A percentile compares a stretch with the other conserved stretches of the same genome.
phyloP scores from a whole-genome alignment of 805 yeast genomes.

The Candida alai region DNA sequence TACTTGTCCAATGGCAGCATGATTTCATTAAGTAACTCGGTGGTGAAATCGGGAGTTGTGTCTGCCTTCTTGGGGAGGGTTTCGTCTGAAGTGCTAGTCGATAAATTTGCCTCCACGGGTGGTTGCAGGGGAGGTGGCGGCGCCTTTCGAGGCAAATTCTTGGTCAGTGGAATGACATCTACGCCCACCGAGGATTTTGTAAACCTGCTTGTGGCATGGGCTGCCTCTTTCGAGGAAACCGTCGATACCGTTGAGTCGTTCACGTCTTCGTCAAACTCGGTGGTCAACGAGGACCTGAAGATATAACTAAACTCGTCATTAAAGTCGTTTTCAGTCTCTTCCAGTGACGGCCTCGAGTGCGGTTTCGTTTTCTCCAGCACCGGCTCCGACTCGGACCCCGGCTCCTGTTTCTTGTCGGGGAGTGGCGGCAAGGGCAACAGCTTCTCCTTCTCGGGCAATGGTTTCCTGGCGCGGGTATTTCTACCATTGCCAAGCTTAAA shows the following conservation, averaged over 20 bases:
- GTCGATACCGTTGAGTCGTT: background rate
- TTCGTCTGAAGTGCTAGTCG: too few relatives aligned
- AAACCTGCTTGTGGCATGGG: too few relatives aligned
- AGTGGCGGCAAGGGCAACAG: conserved; percentile 1
- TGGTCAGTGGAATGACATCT: too few relatives aligned
- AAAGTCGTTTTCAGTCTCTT: conserved; percentile 4
- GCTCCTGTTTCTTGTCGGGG: background rate
- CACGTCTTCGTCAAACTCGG: background rate
- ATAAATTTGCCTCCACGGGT: too few relatives aligned
- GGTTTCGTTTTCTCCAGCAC: too few relatives aligned
- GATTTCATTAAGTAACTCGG: too few relatives aligned
- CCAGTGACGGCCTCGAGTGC: conserved; percentile 4
- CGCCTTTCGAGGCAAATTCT: conserved; percentile 14
- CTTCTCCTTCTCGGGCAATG: background rate
- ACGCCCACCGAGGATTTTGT: too few relatives aligned
- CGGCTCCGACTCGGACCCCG: too few relatives aligned
- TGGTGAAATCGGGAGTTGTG: too few relatives aligned
- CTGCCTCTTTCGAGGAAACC: too few relatives aligned
- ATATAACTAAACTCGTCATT: conserved; percentile 10
- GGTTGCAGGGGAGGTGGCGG: conserved; percentile 12
- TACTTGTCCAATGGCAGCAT: background rate
- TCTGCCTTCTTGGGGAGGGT: too few relatives aligned
- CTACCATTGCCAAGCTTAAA: conserved; percentile 1
- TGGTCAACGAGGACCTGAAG: conserved; percentile 1
- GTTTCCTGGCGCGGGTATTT: too few relatives aligned